Evolutionary conservation across 495 filamentous ascomycete species (phyloP), one percentile per base, ranked within the genome.

Genomic region (Letharia columbiana): DNA sequence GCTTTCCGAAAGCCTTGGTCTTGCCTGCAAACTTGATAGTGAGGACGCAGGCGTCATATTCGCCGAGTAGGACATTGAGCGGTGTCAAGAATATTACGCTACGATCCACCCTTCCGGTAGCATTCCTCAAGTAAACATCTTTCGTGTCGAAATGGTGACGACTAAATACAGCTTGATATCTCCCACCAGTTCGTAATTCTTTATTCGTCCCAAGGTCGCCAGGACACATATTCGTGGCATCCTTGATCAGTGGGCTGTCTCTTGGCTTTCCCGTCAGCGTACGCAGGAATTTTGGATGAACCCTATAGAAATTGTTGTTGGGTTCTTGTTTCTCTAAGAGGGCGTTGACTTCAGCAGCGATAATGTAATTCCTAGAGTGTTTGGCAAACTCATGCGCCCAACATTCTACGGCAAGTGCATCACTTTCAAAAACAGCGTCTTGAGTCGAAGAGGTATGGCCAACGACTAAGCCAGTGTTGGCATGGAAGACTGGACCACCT

Each of bases 211-310:
- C 39, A 33, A 61, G 4, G 20, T 61, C 59, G 9, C 59, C 39
- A 15, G 59, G 59, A 42, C 59, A 61, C 0, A 61, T 0, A 9
- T 2, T 28, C n/a, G 59, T 61, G 1, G 39, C 41, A 33, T 13
- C 28, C 10, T 28, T 41, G 39, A 61, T 13, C 18, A 61, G 59
- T 5, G 59, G 20, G n/a, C 59, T 45, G 2, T 45, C 39, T 42
- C 20, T 10, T 11, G 59, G 59, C 11, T 42, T 31, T 5, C 59
- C 59, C 2, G 39, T 6, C 2, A 61, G 39, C 2, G 59, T 61
- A n/a, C 59, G 59, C 11, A 41, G 41, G 59, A 61, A 61, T 42
- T 61, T 61, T 3, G 37, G 41, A 13, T 61, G 59, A 7, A 61
- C 5, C 39, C 59, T 42, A 39, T 40, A 61, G 12, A 45, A 42